A percentile compares a stretch with the other conserved stretches of the same genome.
Evolutionary conservation across 768 basidiomycete species (phyloP).

Genomic region (Suillus americanus): DNA sequence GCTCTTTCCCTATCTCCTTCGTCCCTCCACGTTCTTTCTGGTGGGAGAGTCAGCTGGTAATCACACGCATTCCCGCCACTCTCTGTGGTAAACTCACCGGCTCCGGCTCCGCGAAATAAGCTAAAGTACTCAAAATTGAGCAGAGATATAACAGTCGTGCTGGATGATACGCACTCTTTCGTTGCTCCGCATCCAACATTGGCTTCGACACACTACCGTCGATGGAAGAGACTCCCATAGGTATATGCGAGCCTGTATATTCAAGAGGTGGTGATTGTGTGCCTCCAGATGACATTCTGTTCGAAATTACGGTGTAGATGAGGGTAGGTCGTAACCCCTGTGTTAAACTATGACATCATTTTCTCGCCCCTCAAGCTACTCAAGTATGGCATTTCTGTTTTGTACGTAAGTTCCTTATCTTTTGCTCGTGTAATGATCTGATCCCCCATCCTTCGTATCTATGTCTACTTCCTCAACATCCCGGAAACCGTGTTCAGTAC

Average conservation of each 20-base stretch:
- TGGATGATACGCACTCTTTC: constrained; percentile 35
- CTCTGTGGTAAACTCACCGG: neutral
- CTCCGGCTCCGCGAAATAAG: constrained; percentile 20
- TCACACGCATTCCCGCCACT: no score
- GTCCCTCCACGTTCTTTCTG: neutral
- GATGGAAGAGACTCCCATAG: constrained; percentile 50
- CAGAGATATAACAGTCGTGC: neutral
- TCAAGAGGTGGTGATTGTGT: constrained; percentile 59
- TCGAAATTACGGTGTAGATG: neutral
- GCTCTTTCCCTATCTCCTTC: neutral
- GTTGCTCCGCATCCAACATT: constrained; percentile 43
- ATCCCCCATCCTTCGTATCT: neutral
- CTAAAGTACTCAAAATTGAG: neutral
- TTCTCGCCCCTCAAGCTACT: no score
- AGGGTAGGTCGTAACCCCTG: neutral
- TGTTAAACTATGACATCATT: neutral
- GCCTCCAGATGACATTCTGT: constrained; percentile 29
- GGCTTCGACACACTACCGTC: constrained; percentile 34
- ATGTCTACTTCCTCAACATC: neutral
- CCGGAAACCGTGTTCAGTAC: neutral
- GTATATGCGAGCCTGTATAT: constrained; percentile 43
- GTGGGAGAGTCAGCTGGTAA: neutral
- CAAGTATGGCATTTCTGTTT: no score
- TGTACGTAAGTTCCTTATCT: neutral
- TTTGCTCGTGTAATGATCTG: neutral